Base-by-base conservation (phyloP, 495 filamentous ascomycete genomes). In the Xylaria curta region DNA sequence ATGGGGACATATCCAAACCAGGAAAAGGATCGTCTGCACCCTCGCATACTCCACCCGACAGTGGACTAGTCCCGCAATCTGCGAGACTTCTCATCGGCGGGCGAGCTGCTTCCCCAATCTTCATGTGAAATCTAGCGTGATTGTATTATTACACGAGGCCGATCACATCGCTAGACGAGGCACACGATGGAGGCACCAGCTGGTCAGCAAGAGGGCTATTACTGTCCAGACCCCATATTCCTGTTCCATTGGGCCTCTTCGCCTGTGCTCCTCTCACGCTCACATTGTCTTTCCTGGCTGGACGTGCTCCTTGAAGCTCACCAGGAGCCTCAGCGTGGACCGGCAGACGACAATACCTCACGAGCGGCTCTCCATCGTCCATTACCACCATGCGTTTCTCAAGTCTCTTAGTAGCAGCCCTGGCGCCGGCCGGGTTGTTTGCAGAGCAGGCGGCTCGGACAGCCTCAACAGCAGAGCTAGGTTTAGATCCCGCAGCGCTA, bases 381-480 rank as follows among this genome's bases (percentile, higher is more conserved):
- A 66, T 31, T 26, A 26, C 69, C 67, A 47, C 28, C 72, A 80
- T 80, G 78, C 68, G 76, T 69, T 77, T 80, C 70, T 80, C 74
- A 17, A 73, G 68, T 38, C 66, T 78, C 61, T 68, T 80, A 28
- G 65, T 77, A 46, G 62, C 72, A 28, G 78, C 78, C 69, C 42
- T 80, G 70, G 70, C 70, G 60, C 78, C 78, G 33, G 72, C 63
- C 65, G 71, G 74, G 44, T 62, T 78, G 44, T 68, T 77, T 51
- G 78, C 75, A 40, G 73, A 75, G 9, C 68, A 44, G 40, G 71
- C 72, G 54, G 68, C 72, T 38, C 28, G 24, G 58, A 70, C 73
- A 60, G 73, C 76, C 4, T 76, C 76, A 46, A 42, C 71, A 42
- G 61, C 71, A 58, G 76, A 80, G 21, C 67, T 80, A 31, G 75